These are phyloP conservation scores for Nicotiana rustica DNA, from an alignment of 305 asterid species.

Conservation along the genomic window DNA sequence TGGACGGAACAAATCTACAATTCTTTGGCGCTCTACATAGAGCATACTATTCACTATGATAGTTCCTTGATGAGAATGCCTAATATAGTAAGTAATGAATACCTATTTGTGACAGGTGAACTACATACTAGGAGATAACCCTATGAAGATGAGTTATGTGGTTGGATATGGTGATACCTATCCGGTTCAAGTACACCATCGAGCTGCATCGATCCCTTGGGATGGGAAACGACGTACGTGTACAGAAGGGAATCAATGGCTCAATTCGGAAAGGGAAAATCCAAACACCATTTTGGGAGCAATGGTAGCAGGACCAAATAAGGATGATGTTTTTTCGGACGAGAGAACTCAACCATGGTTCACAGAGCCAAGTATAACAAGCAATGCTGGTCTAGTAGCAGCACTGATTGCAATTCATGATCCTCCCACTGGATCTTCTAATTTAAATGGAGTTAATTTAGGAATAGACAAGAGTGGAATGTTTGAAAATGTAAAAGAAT, in stretches of 20 bases:
- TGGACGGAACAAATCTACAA: not conserved
- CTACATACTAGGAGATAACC: conserved; percentile 71
- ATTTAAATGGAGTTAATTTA: conserved; percentile 39
- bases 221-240: conserved; percentile 48
- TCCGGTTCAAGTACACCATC: conserved; percentile 58
- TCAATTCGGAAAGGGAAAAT: conserved; percentile 44
- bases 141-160: conserved; percentile 63
- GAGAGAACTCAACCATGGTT: conserved; percentile 50
- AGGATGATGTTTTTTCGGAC: conserved; percentile 49
- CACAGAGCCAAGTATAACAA: conserved; percentile 59
- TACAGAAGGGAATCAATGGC: conserved; percentile 53
- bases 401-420: conserved; percentile 60
- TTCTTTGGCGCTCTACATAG: not conserved
- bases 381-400: conserved; percentile 73
- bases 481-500: conserved; percentile 48
- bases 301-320: conserved; percentile 69
- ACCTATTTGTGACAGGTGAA: conserved; percentile 46
- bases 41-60: not conserved
- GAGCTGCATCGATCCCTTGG: conserved; percentile 68
- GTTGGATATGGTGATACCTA: conserved; percentile 60
- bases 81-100: no score
- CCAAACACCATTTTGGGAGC: conserved; percentile 61
- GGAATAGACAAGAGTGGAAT: conserved; percentile 63
- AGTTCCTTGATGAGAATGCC: not conserved
- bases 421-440: conserved; percentile 42